These are phyloP conservation scores for Podosphaera fusca DNA, from an alignment of 2,329 filamentous ascomycete species.

Conservation along the genomic window DNA sequence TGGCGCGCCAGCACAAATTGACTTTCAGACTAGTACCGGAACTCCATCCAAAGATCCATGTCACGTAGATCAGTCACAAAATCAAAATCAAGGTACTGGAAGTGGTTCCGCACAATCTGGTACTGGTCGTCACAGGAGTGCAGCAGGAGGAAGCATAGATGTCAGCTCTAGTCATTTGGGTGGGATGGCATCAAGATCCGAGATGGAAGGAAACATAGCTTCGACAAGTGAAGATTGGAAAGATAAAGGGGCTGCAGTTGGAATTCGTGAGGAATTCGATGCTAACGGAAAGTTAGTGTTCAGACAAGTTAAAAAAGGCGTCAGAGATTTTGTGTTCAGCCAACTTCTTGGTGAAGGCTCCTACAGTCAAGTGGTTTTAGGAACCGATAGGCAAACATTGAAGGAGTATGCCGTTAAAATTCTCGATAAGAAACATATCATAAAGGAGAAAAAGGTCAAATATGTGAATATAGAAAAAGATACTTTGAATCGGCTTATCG, in stretches of 20 bases:
- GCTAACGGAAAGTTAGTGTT: constrained; percentile 61
- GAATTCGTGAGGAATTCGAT: constrained; percentile 62
- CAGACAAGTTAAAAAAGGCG: constrained; percentile 81
- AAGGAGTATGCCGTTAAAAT: constrained; percentile 98
- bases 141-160: constrained; percentile 31
- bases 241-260: constrained; percentile 75
- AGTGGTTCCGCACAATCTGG: constrained; percentile 49
- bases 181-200: constrained; percentile 23
- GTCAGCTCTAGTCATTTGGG: constrained; percentile 10
- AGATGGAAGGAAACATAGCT: constrained; percentile 30
- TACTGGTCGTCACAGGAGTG: constrained; percentile 54
- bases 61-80: constrained; percentile 45
- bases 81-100: constrained; percentile 27
- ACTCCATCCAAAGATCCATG: constrained; percentile 45
- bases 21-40: constrained; percentile 35
- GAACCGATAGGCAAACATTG: constrained; percentile 76
- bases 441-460: constrained; percentile 99
- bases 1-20: constrained; percentile 29
- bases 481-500: constrained; percentile 82
- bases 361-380: constrained; percentile 86
- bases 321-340: constrained; percentile 89
- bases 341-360: constrained; percentile 82
- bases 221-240: constrained; percentile 77
- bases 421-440: constrained; percentile 93
- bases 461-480: constrained; percentile 99